Conservation (phyloP, 2,329 filamentous ascomycete species). For the Fusarium longipes region DNA sequence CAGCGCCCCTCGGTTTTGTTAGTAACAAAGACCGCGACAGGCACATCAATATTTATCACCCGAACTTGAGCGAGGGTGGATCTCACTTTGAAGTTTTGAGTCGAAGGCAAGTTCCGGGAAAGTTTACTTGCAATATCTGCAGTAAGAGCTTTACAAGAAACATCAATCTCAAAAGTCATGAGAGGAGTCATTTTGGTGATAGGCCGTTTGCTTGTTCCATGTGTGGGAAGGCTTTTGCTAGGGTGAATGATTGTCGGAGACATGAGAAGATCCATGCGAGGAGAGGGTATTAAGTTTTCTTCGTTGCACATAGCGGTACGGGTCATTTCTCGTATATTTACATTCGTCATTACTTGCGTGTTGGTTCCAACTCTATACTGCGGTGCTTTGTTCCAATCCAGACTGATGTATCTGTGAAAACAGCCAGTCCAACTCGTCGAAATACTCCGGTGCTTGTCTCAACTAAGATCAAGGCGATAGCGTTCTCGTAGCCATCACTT, state of each 20-base stretch:
- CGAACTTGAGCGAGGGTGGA: accelerated
- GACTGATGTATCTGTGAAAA: accelerated
- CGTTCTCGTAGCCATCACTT: accelerated
- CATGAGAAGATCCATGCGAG: conserved; percentile 21
- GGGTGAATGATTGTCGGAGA: conserved; percentile 3
- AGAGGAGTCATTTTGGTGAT: conserved; percentile 6
- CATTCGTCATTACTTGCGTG: not conserved
- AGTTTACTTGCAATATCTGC: not conserved
- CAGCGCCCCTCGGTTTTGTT: not conserved
- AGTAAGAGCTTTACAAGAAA: conserved; percentile 5
- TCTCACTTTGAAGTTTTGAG: not conserved
- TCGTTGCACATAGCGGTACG: no score
- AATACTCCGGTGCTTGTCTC: accelerated
- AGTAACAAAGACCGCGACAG: conserved; percentile 1
- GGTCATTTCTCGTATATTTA: no score
- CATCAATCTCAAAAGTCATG: not conserved
- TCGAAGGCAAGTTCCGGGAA: not conserved
- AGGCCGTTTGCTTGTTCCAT: not conserved
- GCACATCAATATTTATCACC: not conserved
- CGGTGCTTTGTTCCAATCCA: accelerated
- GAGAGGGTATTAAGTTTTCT: not conserved
- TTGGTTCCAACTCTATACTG: not conserved
- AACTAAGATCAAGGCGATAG: not conserved
- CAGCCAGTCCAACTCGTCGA: not conserved
- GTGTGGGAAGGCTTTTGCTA: not conserved